Percentiles rank a stretch among this genome's conserved stretches.
phyloP scores from a whole-genome alignment of 1,139 yeast genomes.

The Williopsis jadinii region DNA sequence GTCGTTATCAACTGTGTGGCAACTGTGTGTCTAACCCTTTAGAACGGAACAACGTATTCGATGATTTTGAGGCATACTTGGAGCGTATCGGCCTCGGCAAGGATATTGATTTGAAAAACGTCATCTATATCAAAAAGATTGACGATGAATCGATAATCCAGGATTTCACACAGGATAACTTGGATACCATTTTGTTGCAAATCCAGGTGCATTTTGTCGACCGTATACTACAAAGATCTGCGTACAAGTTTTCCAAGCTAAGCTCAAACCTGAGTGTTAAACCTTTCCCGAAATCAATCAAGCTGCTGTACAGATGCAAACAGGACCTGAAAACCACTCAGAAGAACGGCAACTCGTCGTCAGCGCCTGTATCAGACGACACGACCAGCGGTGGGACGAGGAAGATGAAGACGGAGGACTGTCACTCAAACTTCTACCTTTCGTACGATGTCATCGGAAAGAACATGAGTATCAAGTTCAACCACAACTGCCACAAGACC shows the following conservation, averaged over 20 bases:
- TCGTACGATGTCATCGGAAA: conserved; percentile 18
- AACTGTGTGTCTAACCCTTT: conserved; percentile 20
- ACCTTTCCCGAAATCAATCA: conserved; percentile 19
- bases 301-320: conserved; percentile 19
- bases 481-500: conserved; percentile 16
- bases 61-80: conserved; percentile 16
- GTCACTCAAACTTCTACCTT: conserved; percentile 17
- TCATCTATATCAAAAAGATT: conserved; percentile 15
- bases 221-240: conserved; percentile 15
- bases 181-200: conserved; percentile 9
- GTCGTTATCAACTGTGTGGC: conserved; percentile 20
- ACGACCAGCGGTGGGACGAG: conserved; percentile 1
- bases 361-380: neutral
- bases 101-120: conserved; percentile 12
- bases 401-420: conserved; percentile 19
- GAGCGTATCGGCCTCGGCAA: conserved; percentile 12
- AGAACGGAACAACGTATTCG: conserved; percentile 17
- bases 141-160: conserved; percentile 10
- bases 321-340: conserved; percentile 20
- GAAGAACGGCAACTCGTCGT: conserved; percentile 5
- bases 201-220: conserved; percentile 13
- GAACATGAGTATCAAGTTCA: conserved; percentile 17
- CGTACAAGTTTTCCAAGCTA: conserved; percentile 19
- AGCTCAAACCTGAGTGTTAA: conserved; percentile 16
- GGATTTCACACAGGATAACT: conserved; percentile 12